Evolutionary conservation across 2,329 filamentous ascomycete genomes (phyloP).

Genomic region (Dothistroma pini): DNA sequence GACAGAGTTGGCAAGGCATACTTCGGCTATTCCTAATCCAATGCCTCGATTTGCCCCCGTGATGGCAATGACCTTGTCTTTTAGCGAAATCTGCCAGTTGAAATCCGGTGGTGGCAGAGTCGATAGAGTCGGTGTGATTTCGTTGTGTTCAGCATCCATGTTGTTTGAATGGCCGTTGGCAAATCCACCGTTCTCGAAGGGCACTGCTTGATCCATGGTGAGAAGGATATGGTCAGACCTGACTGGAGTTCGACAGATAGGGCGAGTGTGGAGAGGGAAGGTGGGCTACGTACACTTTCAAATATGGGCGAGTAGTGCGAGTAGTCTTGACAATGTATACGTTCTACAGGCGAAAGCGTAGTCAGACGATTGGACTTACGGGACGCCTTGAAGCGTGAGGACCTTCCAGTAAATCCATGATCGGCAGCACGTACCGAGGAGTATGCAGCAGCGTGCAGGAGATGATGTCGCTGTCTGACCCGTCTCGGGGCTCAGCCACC

Average conservation of each 20-base stretch:
- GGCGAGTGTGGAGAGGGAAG: background rate
- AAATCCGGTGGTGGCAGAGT: constrained; percentile 45
- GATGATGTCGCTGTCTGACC: background rate
- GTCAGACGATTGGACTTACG: background rate
- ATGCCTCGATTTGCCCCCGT: constrained; percentile 36
- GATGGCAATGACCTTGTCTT: constrained; percentile 41
- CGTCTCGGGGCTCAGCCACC: background rate
- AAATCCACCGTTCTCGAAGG: constrained; percentile 22
- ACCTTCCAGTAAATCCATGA: background rate
- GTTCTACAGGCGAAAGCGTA: background rate
- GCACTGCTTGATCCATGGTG: constrained; percentile 27
- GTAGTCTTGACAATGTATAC: background rate
- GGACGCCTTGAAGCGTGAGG: background rate
- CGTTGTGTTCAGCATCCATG: constrained; percentile 16
- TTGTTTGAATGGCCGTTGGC: constrained; percentile 17
- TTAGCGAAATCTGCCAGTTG: constrained; percentile 46
- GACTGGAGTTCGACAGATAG: background rate
- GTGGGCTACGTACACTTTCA: background rate
- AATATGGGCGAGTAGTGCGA: background rate
- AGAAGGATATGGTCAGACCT: background rate
- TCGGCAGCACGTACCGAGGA: constrained; percentile 1
- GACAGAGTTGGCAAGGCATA: constrained; percentile 31
- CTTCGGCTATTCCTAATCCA: constrained; percentile 32
- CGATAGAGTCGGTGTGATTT: constrained; percentile 34
- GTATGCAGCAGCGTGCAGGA: background rate